Percentiles rank a stretch among this genome's conserved stretches.
phyloP scores from a whole-genome alignment of 2,329 filamentous ascomycete genomes.

The Clarireedia hainanense region DNA sequence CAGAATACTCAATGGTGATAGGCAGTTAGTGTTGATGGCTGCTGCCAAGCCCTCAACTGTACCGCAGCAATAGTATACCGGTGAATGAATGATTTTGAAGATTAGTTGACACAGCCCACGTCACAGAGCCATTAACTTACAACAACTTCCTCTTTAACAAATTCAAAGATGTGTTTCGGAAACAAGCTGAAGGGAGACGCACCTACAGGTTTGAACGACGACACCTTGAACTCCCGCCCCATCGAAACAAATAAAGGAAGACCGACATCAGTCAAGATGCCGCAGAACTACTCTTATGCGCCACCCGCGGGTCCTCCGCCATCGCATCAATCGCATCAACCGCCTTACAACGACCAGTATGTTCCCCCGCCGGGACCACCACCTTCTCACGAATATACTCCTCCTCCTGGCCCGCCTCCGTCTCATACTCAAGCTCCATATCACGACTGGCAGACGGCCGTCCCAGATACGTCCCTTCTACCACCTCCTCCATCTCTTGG shows the following conservation, averaged over 20 bases:
- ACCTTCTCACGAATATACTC: constrained; percentile 32
- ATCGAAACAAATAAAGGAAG: constrained; percentile 14
- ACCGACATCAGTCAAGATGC: constrained; percentile 20
- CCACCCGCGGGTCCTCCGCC: constrained; percentile 26
- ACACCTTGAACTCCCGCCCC: constrained; percentile 19
- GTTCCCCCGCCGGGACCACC: constrained; percentile 19
- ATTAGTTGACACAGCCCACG: too few relatives aligned
- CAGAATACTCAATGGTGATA: too few relatives aligned
- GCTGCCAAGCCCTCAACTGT: too few relatives aligned
- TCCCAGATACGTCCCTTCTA: constrained; percentile 65
- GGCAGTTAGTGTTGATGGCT: too few relatives aligned
- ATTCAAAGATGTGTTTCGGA: constrained; percentile 22
- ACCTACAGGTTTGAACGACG: constrained; percentile 10
- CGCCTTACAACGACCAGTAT: constrained; percentile 12
- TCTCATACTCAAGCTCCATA: constrained; percentile 30
- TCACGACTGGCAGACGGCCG: constrained; percentile 64
- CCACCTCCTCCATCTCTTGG: constrained; percentile 64
- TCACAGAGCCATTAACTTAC: too few relatives aligned
- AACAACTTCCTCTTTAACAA: too few relatives aligned
- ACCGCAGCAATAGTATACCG: too few relatives aligned
- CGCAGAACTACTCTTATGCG: constrained; percentile 23
- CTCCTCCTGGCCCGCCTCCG: constrained; percentile 33
- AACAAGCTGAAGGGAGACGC: constrained; percentile 21
- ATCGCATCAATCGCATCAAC: constrained; percentile 12
- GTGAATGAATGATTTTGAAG: too few relatives aligned